Conservation (phyloP, 2,329 filamentous ascomycete species). For the Bipolaris gigantea region DNA sequence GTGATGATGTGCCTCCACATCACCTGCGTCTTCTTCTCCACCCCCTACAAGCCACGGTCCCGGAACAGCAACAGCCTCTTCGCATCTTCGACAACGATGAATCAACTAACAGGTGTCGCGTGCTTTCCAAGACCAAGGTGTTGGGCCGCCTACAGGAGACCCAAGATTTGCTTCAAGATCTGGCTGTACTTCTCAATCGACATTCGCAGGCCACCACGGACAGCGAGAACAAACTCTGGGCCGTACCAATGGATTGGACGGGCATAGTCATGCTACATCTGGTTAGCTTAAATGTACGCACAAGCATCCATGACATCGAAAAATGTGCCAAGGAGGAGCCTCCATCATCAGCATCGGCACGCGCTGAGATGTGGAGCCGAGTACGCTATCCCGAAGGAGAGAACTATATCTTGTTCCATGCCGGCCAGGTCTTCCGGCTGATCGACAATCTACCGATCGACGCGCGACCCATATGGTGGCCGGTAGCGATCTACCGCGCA, state of each 20-base stretch:
- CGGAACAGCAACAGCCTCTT: constrained; percentile 9
- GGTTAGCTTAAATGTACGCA: constrained; percentile 12
- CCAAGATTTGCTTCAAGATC: constrained; percentile 5
- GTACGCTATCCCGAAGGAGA: constrained; percentile 6
- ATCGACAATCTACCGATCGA: constrained; percentile 3
- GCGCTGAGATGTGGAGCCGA: constrained; percentile 6
- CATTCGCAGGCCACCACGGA: background rate
- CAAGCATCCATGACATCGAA: constrained; percentile 11
- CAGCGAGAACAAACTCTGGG: background rate
- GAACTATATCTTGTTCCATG: constrained; percentile 10
- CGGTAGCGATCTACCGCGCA: constrained; percentile 7
- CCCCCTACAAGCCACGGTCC: constrained; percentile 6
- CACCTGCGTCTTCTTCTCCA: constrained; percentile 12
- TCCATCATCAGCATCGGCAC: background rate
- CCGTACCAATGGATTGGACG: background rate
- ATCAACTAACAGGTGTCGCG: constrained; percentile 4
- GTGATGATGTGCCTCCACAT: constrained; percentile 1
- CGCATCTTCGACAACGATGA: constrained; percentile 11
- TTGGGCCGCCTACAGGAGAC: constrained; percentile 8
- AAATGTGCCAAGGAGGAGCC: constrained; percentile 8
- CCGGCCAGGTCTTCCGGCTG: constrained; percentile 8
- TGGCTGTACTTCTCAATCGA: constrained; percentile 4
- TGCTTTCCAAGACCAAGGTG: constrained; percentile 6
- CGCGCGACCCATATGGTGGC: constrained; percentile 9
- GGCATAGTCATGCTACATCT: constrained; percentile 12